Evolutionary conservation across 2,329 filamentous ascomycete genomes (phyloP).

Genomic region (Neonectria neomacrospora): DNA sequence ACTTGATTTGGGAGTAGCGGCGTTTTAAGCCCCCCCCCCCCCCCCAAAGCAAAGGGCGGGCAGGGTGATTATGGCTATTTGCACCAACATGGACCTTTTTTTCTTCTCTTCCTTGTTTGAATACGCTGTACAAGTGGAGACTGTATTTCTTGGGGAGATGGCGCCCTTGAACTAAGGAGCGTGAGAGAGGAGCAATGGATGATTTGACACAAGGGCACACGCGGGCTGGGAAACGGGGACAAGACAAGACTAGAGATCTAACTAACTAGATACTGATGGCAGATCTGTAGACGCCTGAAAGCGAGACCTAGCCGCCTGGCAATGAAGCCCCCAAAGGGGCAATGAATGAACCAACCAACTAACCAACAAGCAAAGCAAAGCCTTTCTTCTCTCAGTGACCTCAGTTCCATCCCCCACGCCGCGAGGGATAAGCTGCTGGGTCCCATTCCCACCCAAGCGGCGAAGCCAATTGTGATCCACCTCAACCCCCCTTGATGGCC

Average conservation of each 20-base stretch:
- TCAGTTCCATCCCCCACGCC: slow-evolving; percentile 14
- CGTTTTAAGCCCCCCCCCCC: slow-evolving; percentile 22
- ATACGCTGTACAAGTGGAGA: slow-evolving; percentile 18
- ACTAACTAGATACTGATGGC: slow-evolving; percentile 25
- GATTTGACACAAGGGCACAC: slow-evolving; percentile 13
- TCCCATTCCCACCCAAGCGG: not conserved
- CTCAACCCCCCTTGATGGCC: slow-evolving; percentile 5
- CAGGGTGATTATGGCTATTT: slow-evolving; percentile 36
- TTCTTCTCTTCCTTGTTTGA: slow-evolving; percentile 15
- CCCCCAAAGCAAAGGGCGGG: slow-evolving; percentile 21
- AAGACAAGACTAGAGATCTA: slow-evolving; percentile 25
- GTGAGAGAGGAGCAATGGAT: slow-evolving; percentile 13
- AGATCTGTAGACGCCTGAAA: slow-evolving; percentile 10
- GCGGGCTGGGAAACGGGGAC: slow-evolving; percentile 18
- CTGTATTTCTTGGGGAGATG: slow-evolving; percentile 13
- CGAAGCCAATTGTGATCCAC: slow-evolving; percentile 11
- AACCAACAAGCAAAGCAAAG: slow-evolving; percentile 1
- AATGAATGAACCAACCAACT: slow-evolving; percentile 25
- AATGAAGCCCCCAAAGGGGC: slow-evolving; percentile 21
- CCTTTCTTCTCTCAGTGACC: not conserved
- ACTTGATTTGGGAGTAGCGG: slow-evolving; percentile 37
- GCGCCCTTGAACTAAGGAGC: slow-evolving; percentile 5
- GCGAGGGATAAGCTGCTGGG: slow-evolving; percentile 6
- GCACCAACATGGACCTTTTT: slow-evolving; percentile 10
- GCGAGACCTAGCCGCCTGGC: slow-evolving; percentile 18